Conservation (phyloP, 306 rosid genomes). For the Calophaca sinica region DNA sequence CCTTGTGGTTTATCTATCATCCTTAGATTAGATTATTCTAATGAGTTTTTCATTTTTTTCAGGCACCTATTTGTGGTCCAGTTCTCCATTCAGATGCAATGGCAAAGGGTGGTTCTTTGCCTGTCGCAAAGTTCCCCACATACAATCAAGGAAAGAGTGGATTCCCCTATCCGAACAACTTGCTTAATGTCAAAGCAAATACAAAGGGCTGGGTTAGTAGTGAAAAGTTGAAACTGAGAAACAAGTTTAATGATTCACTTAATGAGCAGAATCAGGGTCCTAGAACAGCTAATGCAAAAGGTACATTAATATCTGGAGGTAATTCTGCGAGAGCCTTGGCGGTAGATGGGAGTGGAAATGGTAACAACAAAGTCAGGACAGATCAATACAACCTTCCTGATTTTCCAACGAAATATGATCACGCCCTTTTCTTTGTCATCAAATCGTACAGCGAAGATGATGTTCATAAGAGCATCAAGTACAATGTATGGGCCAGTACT, state of each 20-base stretch:
- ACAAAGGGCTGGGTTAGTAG: slow-evolving; percentile 64
- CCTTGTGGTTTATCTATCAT: slow-evolving; percentile 9
- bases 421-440: slow-evolving; percentile 77
- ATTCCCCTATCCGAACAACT: slow-evolving; percentile 58
- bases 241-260: slow-evolving; percentile 55
- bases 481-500: slow-evolving; percentile 89
- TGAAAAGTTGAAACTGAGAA: slow-evolving; percentile 70
- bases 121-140: slow-evolving; percentile 57
- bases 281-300: slow-evolving; percentile 60
- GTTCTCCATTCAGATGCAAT: slow-evolving; percentile 58
- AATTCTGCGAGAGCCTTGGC: slow-evolving; percentile 43
- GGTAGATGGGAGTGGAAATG: slow-evolving; percentile 49
- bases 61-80: slow-evolving; percentile 57
- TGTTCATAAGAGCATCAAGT: slow-evolving; percentile 88
- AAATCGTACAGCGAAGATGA: slow-evolving; percentile 93
- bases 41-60: slow-evolving; percentile 44
- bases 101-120: slow-evolving; percentile 55
- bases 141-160: slow-evolving; percentile 71
- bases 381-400: slow-evolving; percentile 78
- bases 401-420: slow-evolving; percentile 73
- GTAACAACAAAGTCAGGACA: slow-evolving; percentile 45
- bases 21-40: slow-evolving; percentile 35
- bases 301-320: slow-evolving; percentile 46
- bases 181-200: slow-evolving; percentile 54
- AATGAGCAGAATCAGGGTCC: slow-evolving; percentile 68